phyloP scores from a whole-genome alignment of 768 basidiomycete genomes.

The Galerina sulciceps region DNA sequence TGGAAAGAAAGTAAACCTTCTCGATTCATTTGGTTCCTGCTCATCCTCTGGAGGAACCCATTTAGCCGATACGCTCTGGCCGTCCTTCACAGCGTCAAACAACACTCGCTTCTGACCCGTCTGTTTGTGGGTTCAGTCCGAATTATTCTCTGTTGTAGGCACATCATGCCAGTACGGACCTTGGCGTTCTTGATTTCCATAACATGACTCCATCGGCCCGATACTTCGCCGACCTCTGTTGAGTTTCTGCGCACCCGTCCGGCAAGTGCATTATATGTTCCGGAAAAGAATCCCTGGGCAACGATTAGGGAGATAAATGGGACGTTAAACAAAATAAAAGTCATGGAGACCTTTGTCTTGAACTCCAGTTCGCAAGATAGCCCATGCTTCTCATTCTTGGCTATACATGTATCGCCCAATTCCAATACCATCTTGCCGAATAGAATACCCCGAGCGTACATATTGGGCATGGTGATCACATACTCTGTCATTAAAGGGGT shows the following conservation, averaged over 20 bases:
- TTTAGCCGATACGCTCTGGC: constrained; percentile 76
- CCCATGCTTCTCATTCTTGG: constrained; percentile 80
- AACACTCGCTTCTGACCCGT: constrained; percentile 72
- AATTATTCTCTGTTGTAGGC: background rate
- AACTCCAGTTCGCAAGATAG: constrained; percentile 88
- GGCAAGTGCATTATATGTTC: constrained; percentile 89
- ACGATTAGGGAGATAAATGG: background rate
- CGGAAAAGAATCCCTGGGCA: constrained; percentile 91
- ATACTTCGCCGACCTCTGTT: constrained; percentile 80
- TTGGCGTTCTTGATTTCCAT: constrained; percentile 84
- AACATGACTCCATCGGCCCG: constrained; percentile 87
- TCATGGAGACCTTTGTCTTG: constrained; percentile 83
- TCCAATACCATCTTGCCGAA: constrained; percentile 97
- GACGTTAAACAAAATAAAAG: background rate
- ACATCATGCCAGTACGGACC: constrained; percentile 42
- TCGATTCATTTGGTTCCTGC: constrained; percentile 91
- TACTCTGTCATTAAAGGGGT: constrained; percentile 56
- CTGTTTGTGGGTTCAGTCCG: constrained; percentile 34
- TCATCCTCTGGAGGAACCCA: constrained; percentile 84
- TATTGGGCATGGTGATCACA: constrained; percentile 95
- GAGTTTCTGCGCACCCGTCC: constrained; percentile 75
- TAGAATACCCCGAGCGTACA: constrained; percentile 88
- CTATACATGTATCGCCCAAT: constrained; percentile 86
- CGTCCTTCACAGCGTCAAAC: constrained; percentile 84
- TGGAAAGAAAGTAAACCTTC: constrained; percentile 50